Conservation (phyloP, 345 rosid species). For the Noccaea bulbosa region DNA sequence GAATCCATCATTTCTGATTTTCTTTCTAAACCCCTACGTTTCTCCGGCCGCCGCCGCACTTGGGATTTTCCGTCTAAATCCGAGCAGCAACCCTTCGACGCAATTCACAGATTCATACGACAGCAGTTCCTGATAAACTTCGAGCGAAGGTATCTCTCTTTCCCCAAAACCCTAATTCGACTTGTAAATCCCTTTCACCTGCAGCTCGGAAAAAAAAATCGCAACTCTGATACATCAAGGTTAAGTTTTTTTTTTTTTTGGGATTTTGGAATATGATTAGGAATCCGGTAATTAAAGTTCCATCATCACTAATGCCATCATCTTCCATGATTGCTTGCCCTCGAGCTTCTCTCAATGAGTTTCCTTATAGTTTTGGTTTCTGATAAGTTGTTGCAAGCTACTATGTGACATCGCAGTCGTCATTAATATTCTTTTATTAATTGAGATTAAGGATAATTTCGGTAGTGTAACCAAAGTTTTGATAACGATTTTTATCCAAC, state of each 20-base stretch:
- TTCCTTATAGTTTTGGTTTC: conserved; percentile 42
- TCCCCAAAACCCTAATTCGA: conserved; percentile 4
- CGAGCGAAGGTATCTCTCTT: conserved; percentile 39
- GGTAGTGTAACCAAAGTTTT: conserved; percentile 5
- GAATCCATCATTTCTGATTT: background rate
- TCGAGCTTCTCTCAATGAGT: conserved; percentile 43
- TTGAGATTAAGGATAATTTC: background rate
- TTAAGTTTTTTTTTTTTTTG: background rate
- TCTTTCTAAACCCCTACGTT: conserved; percentile 41
- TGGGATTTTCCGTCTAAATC: conserved; percentile 36
- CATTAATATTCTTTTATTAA: background rate
- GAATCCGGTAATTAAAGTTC: conserved; percentile 50
- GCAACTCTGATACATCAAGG: conserved; percentile 3
- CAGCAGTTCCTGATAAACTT: conserved; percentile 27
- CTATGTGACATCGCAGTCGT: background rate
- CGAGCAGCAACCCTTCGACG: conserved; percentile 21
- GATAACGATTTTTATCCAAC: background rate
- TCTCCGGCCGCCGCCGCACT: conserved; percentile 43
- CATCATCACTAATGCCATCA: conserved; percentile 54
- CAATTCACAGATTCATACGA: conserved; percentile 41
- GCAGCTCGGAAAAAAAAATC: conserved; percentile 29
- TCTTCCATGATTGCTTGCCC: conserved; percentile 46
- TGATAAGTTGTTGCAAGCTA: background rate
- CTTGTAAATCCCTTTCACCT: background rate
- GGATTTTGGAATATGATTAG: conserved; percentile 51